Percentiles rank a stretch among this genome's conserved stretches.
Evolutionary conservation across 345 rosid genomes (phyloP).

Genomic region (Arabidopsis thaliana): TAIR10.1 NC_003076.8:5569001-5569500

Average conservation of each 20-base stretch:
- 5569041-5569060: slow-evolving; percentile 8
- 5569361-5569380: slow-evolving; percentile 10
- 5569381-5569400: slow-evolving; percentile 22
- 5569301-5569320: not conserved
- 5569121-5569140: slow-evolving; percentile 75
- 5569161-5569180: slow-evolving; percentile 64
- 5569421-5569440: slow-evolving; percentile 90
- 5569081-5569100: slow-evolving; percentile 13
- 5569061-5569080: not conserved
- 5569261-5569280: not conserved
- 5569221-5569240: slow-evolving; percentile 51
- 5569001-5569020: slow-evolving; percentile 5
- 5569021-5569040: not conserved
- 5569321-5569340: not conserved
- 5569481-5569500: slow-evolving; percentile 93
- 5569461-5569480: slow-evolving; percentile 90
- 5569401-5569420: slow-evolving; percentile 45
- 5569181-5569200: slow-evolving; percentile 86
- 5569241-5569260: slow-evolving; percentile 1
- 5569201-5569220: slow-evolving; percentile 86
- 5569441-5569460: slow-evolving; percentile 90
- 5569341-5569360: slow-evolving; percentile 14
- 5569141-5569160: slow-evolving; percentile 84
- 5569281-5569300: not conserved
- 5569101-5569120: slow-evolving; percentile 27